Conservation (phyloP, 805 yeast species). For the Cyberlindnera sargentensis region DNA sequence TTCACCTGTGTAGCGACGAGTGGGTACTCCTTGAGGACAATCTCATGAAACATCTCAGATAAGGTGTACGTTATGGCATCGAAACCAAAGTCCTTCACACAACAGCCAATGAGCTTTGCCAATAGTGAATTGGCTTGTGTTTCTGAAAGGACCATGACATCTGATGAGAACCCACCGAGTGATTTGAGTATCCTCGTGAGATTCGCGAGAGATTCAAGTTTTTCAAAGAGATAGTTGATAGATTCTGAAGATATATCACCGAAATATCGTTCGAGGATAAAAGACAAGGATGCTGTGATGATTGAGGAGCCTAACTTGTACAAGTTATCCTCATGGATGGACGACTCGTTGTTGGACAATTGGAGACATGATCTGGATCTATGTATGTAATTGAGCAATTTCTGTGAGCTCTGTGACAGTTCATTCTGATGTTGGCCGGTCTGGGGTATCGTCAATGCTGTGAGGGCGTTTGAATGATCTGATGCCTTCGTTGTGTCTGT, state of each 20-base stretch:
- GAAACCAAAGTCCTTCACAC: conserved; percentile 76
- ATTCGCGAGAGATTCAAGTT: conserved; percentile 35
- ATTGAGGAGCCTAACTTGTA: conserved; percentile 53
- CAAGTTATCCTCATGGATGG: conserved; percentile 35
- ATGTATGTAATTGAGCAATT: conserved; percentile 42
- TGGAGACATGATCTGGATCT: conserved; percentile 58
- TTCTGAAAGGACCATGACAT: conserved; percentile 32
- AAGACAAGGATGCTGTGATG: conserved; percentile 47
- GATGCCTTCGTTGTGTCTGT: neutral
- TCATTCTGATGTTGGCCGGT: conserved; percentile 4
- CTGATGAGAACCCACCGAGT: conserved; percentile 29
- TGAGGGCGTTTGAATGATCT: neutral
- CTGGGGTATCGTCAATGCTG: no score
- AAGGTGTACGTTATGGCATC: conserved; percentile 58
- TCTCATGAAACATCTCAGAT: conserved; percentile 59
- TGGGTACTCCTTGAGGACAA: conserved; percentile 59
- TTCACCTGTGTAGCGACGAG: conserved; percentile 39
- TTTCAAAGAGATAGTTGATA: conserved; percentile 39
- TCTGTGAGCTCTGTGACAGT: conserved; percentile 25
- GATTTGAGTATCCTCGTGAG: conserved; percentile 30
- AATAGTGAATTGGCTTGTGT: conserved; percentile 48
- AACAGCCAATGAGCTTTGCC: conserved; percentile 56
- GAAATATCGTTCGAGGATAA: conserved; percentile 59
- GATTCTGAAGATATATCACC: conserved; percentile 47
- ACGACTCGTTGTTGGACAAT: conserved; percentile 25